These are phyloP conservation scores for Jamesozyma gamospora DNA, from an alignment of 805 yeast genomes.

Conservation along the genomic window DNA sequence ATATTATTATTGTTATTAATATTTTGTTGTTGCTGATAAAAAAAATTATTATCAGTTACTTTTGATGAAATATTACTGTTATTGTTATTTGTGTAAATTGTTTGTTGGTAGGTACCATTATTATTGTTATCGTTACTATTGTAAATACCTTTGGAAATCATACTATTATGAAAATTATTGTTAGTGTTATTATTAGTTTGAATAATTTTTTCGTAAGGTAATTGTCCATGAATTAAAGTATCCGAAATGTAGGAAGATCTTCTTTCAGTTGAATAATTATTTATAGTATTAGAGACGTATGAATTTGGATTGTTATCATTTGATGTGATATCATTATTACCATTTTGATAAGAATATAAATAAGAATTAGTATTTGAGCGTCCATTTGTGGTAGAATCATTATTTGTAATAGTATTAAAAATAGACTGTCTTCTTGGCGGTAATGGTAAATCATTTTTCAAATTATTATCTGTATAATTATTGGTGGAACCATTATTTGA, in stretches of 20 bases:
- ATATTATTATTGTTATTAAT: neutral
- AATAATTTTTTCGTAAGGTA: neutral
- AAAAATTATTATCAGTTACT: too few species aligned
- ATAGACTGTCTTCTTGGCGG: conserved; percentile 10
- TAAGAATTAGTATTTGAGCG: neutral
- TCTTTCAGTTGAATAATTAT: conserved; percentile 33
- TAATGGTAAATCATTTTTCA: neutral
- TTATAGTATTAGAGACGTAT: neutral
- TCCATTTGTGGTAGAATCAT: neutral
- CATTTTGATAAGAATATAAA: neutral
- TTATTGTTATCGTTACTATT: neutral
- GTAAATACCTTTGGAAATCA: neutral
- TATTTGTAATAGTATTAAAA: conserved; percentile 4
- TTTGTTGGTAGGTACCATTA: too few species aligned
- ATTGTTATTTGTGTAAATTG: neutral
- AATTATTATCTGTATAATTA: neutral
- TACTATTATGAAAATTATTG: too few species aligned
- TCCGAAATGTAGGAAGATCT: conserved; percentile 73
- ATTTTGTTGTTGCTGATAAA: neutral
- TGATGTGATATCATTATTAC: neutral
- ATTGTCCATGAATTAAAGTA: conserved; percentile 33
- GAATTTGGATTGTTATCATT: neutral
- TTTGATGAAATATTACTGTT: neutral
- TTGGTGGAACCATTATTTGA: neutral
- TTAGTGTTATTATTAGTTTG: neutral